phyloP scores from a whole-genome alignment of 441 rosid species.

The Brassica balearica region DNA sequence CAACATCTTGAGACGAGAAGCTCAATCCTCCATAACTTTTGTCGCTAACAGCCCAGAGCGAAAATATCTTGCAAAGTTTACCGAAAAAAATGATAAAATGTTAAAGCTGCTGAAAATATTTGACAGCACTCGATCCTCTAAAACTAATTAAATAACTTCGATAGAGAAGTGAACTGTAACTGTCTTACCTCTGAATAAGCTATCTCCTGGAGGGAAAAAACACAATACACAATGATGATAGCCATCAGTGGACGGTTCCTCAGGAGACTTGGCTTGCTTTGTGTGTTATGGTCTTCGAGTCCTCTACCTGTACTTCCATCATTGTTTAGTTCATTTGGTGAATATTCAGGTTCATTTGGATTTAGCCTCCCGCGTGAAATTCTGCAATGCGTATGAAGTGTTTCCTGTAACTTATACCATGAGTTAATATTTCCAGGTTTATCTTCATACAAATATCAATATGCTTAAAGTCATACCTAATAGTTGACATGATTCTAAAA shows the following conservation, averaged over 20 bases:
- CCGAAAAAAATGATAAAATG: background rate
- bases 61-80: slow-evolving; percentile 52
- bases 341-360: slow-evolving; percentile 4
- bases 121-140: background rate
- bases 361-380: slow-evolving; percentile 41
- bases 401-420: slow-evolving; percentile 51
- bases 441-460: slow-evolving; percentile 13
- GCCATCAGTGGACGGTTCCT: slow-evolving; percentile 72
- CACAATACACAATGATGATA: slow-evolving; percentile 58
- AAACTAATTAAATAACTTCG: background rate
- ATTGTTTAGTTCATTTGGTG: slow-evolving; percentile 20
- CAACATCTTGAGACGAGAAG: slow-evolving; percentile 64
- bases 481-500: background rate
- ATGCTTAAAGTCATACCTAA: background rate
- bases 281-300: slow-evolving; percentile 30
- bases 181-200: slow-evolving; percentile 65
- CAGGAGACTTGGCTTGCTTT: slow-evolving; percentile 48
- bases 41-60: slow-evolving; percentile 66
- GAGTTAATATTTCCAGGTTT: slow-evolving; percentile 6
- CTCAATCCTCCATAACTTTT: slow-evolving; percentile 58
- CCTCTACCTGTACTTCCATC: slow-evolving; percentile 38
- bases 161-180: background rate
- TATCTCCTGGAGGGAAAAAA: slow-evolving; percentile 72
- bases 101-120: background rate
- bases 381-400: slow-evolving; percentile 56